Conservation (phyloP, 2,329 filamentous ascomycete genomes). For the Fusarium pininemorale region DNA sequence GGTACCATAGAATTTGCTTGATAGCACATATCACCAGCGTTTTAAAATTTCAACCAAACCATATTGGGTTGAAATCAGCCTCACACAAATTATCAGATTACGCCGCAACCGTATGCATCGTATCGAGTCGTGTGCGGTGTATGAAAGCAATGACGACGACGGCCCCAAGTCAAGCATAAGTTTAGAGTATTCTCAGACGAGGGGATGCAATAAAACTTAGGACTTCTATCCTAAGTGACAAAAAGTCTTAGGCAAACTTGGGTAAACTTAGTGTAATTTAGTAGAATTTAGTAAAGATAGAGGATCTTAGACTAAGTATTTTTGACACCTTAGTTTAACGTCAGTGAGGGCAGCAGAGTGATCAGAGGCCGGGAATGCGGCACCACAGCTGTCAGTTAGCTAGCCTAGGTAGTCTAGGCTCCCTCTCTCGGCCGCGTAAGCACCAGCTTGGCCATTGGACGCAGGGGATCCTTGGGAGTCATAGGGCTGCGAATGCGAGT, state of each 20-base stretch:
- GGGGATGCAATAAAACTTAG: too few relatives aligned
- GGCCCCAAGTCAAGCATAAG: constrained; percentile 10
- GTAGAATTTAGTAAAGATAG: too few relatives aligned
- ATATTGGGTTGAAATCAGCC: not conserved
- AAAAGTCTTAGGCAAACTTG: too few relatives aligned
- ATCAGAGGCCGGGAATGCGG: constrained; percentile 4
- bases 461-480: constrained; percentile 23
- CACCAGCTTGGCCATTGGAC: constrained; percentile 27
- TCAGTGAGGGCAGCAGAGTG: not conserved
- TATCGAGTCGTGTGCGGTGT: not conserved
- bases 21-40: constrained; percentile 15
- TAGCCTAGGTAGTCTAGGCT: constrained; percentile 3
- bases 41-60: not conserved
- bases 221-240: too few relatives aligned
- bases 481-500: constrained; percentile 39
- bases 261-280: too few relatives aligned
- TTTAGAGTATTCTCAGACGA: not conserved
- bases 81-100: not conserved
- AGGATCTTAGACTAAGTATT: too few relatives aligned
- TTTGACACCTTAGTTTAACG: too few relatives aligned
- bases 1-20: constrained; percentile 22
- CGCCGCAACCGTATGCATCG: not conserved
- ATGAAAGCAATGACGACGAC: constrained; percentile 5
- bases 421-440: constrained; percentile 37
- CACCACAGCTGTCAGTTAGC: not conserved